Evolutionary conservation across 768 basidiomycete species (phyloP).

Genomic region (Lentinula edodes): DNA sequence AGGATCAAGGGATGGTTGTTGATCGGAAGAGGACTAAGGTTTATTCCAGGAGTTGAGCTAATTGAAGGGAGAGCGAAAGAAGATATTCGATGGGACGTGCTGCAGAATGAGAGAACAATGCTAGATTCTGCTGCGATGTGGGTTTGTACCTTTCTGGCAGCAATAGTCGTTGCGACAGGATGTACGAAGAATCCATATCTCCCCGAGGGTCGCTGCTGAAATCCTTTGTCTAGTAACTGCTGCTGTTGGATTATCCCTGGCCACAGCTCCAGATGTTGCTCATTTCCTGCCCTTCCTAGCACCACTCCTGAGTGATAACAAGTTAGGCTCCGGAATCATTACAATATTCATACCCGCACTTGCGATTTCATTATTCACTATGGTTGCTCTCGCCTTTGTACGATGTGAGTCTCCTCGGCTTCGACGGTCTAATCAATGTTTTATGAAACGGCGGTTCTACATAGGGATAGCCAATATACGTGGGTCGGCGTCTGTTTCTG

Average conservation of each 20-base stretch:
- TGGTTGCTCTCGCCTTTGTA: constrained; percentile 45
- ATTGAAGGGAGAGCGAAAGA: constrained; percentile 81
- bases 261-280: constrained; percentile 66
- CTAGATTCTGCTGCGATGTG: constrained; percentile 50
- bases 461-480: constrained; percentile 44
- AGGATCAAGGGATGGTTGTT: constrained; percentile 75
- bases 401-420: constrained; percentile 40
- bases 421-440: constrained; percentile 8
- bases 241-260: constrained; percentile 59
- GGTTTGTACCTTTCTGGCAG: constrained; percentile 45
- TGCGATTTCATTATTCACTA: constrained; percentile 52
- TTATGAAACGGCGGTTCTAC: constrained; percentile 15
- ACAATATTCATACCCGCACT: constrained; percentile 66
- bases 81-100: constrained; percentile 75
- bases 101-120: constrained; percentile 52
- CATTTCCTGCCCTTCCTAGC: constrained; percentile 65
- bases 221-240: constrained; percentile 51
- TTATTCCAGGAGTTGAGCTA: constrained; percentile 55
- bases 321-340: constrained; percentile 56
- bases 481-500: constrained; percentile 59
- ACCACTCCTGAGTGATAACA: constrained; percentile 41
- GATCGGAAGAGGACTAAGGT: constrained; percentile 62
- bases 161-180: constrained; percentile 48
- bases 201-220: neutral
- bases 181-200: constrained; percentile 41